Conservation (phyloP, 495 filamentous ascomycete genomes). For the Daldinia loculata region DNA sequence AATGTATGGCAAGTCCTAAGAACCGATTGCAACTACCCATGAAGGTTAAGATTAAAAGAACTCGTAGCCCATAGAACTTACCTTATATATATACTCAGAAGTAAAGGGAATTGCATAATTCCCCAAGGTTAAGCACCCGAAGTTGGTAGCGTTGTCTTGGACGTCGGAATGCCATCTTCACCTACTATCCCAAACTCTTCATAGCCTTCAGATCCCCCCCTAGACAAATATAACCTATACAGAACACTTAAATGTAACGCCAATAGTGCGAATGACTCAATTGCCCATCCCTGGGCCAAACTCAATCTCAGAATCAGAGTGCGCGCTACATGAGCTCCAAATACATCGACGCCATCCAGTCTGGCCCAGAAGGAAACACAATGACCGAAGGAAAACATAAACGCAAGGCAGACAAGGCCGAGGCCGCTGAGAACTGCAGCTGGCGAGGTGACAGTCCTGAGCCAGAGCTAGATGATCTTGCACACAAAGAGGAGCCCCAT, state of each 20-base stretch:
- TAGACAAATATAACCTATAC: constrained; percentile 26
- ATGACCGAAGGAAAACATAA: constrained; percentile 28
- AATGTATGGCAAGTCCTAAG: neutral
- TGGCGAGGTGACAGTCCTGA: constrained; percentile 36
- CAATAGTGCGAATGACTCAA: constrained; percentile 11
- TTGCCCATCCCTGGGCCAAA: constrained; percentile 21
- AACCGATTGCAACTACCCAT: neutral
- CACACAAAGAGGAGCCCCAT: constrained; percentile 11
- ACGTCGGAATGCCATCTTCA: neutral
- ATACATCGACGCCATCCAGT: neutral
- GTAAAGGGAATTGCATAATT: neutral
- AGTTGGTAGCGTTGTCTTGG: neutral
- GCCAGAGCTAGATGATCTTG: constrained; percentile 25
- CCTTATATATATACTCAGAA: neutral
- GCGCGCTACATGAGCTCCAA: neutral
- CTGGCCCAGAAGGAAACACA: constrained; percentile 32
- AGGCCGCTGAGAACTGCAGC: constrained; percentile 25
- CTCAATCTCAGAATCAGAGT: constrained; percentile 1
- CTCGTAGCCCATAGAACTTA: neutral
- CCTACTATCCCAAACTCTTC: constrained; percentile 5
- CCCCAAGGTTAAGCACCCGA: neutral
- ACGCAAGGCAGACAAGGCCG: constrained; percentile 16
- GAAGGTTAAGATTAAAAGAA: neutral
- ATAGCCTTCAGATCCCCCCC: constrained; percentile 3
- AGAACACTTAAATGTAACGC: constrained; percentile 33